Base-by-base conservation (phyloP, 371 early-diverging fungal genomes). In the Mucor mucedo region DNA sequence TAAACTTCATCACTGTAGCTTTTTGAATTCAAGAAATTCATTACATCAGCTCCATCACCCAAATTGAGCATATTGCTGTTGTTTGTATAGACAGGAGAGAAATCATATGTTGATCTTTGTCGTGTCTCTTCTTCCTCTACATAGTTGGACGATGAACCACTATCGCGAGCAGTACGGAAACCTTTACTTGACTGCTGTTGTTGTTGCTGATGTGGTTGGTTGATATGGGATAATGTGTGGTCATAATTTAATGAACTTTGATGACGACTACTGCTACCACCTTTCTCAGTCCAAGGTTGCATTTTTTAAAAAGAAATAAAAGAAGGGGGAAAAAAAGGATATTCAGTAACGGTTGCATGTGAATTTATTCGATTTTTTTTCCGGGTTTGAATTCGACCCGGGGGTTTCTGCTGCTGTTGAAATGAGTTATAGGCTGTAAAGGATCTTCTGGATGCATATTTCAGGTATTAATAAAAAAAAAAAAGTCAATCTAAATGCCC, bases 1-100 rank as follows among this genome's bases (percentile, higher is more conserved):
- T 79, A 39, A 1, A 80, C 48, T 9, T 50, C 56, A 35, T 80
- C 78, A 32, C 67, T 73, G 52, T 78, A 80, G 9, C 55, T 52
- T 27, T 66, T 59, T 1, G 75, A 68, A 40, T 68, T 68, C 9
- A 80, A 54, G 35, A 80, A 60, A 11, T 59, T 68, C 5, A 58
- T 47, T 3, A 80, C 68, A 2, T 76, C 74, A 6, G 68, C 65
- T 3, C 79, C 79, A 35, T 79, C 79, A 9, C 39, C 4, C 13
- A 30, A 50, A 13, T 29, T 11, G 11, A 21, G 11, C 33, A 39
- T 11, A 52, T 28, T 28, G 29, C 13, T 54, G 16, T 4, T 8
- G 30, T 9, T 3, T 47, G 7, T 16, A 47, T 35, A 5, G 30
- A 11, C 4, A 7, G 45, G 33, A 14, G 41, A 29, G 44, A 44